Conservation (phyloP, 176 grass and related monocot species). For the Panicum miliaceum region DNA sequence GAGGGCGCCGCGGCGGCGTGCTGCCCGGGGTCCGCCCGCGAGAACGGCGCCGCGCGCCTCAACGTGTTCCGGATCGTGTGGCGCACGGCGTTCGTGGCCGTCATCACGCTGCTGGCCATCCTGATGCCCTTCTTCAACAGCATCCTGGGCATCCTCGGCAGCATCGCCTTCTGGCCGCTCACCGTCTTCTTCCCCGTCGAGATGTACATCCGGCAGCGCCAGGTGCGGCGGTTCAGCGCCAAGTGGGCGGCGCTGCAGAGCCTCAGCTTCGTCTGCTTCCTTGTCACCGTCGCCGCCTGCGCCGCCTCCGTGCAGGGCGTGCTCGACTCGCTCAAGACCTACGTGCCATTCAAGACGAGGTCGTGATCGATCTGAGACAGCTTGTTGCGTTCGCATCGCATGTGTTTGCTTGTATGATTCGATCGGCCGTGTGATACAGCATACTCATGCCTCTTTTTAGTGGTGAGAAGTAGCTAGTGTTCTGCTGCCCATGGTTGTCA, state of each 20-base stretch:
- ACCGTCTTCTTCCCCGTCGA: slow-evolving; percentile 86
- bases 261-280: slow-evolving; percentile 86
- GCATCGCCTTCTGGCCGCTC: slow-evolving; percentile 90
- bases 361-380: slow-evolving; percentile 39
- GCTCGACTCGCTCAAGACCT: slow-evolving; percentile 56
- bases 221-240: slow-evolving; percentile 38
- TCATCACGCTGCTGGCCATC: slow-evolving; percentile 62
- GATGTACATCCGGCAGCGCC: slow-evolving; percentile 71
- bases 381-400: too few relatives aligned
- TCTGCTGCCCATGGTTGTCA: background rate
- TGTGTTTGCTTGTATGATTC: background rate
- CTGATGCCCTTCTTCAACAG: slow-evolving; percentile 94
- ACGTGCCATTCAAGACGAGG: slow-evolving; percentile 65
- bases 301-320: slow-evolving; percentile 75
- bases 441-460: slow-evolving; percentile 14
- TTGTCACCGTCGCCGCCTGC: slow-evolving; percentile 66
- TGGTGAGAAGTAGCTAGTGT: background rate
- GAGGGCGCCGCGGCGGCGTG: slow-evolving; percentile 41
- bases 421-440: background rate
- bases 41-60: slow-evolving; percentile 1
- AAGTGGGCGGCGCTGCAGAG: slow-evolving; percentile 67
- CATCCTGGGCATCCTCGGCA: slow-evolving; percentile 74
- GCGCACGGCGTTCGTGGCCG: slow-evolving; percentile 69
- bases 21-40: slow-evolving; percentile 16
- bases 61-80: slow-evolving; percentile 59